Evolutionary conservation across 176 grass and related monocot species (phyloP).

Genomic region (Avena atlantica): DNA sequence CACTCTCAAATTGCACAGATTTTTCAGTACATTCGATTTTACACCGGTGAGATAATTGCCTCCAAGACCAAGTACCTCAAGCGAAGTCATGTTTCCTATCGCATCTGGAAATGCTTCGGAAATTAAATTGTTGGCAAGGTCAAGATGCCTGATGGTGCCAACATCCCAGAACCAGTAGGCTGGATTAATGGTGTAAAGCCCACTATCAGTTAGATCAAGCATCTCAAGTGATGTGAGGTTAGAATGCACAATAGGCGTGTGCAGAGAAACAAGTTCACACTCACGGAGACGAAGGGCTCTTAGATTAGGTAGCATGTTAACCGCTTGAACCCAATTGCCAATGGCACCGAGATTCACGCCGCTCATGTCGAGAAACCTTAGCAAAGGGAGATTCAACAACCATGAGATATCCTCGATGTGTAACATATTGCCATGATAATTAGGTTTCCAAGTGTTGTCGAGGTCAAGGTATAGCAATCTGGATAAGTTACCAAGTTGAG

Average conservation of each 20-base stretch:
- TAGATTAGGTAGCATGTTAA: slow-evolving; percentile 1
- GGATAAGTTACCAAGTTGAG: slow-evolving; percentile 20
- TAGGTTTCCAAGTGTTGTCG: not conserved
- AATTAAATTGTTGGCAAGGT: not conserved
- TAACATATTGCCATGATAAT: not conserved
- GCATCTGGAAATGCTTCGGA: slow-evolving; percentile 1
- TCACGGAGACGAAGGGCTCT: not conserved
- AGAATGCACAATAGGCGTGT: not conserved
- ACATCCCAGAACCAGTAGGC: slow-evolving; percentile 14
- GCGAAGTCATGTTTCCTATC: not conserved
- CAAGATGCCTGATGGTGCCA: slow-evolving; percentile 7
- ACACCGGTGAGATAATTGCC: not conserved
- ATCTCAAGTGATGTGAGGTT: slow-evolving; percentile 25
- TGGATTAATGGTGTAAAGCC: not conserved
- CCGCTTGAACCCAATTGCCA: not conserved
- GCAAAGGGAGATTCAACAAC: not conserved
- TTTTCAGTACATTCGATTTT: not conserved
- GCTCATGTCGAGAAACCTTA: not conserved
- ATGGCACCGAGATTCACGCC: not conserved
- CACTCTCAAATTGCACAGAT: slow-evolving; percentile 9
- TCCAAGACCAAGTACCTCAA: not conserved
- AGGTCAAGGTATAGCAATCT: slow-evolving; percentile 14
- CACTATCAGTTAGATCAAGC: not conserved
- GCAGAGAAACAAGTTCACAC: not conserved
- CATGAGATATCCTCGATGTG: not conserved